These are phyloP conservation scores for Pseudonitzschia delicatissima DNA, from an alignment of 108 stramenopile genomes.

Conservation along the genomic window DNA sequence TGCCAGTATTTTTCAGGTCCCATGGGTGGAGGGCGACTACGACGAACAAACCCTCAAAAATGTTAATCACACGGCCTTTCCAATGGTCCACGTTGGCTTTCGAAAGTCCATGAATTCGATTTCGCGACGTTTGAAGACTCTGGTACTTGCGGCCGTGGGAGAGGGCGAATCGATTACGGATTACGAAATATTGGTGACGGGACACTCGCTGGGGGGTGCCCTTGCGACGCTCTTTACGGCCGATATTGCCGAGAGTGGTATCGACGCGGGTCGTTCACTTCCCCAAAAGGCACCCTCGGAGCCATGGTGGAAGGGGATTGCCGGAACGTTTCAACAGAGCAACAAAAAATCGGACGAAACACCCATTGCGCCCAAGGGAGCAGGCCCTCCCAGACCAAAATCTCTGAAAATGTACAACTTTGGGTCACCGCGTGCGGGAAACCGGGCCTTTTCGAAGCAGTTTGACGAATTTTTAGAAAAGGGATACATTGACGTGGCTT, in stretches of 20 bases:
- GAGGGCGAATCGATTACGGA: slow-evolving; percentile 56
- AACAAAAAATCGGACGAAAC: slow-evolving; percentile 13
- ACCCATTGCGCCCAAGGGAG: neutral
- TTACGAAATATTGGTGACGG: slow-evolving; percentile 79
- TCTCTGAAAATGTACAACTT: slow-evolving; percentile 76
- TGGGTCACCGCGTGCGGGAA: slow-evolving; percentile 83
- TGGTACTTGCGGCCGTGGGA: slow-evolving; percentile 58
- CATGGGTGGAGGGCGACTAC: slow-evolving; percentile 83
- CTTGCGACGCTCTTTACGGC: slow-evolving; percentile 72
- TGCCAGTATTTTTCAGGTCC: slow-evolving; percentile 65
- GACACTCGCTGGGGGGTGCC: slow-evolving; percentile 81
- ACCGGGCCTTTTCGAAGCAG: slow-evolving; percentile 54
- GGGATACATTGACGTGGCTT: slow-evolving; percentile 61
- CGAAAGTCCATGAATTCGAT: slow-evolving; percentile 72
- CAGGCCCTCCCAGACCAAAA: slow-evolving; percentile 64
- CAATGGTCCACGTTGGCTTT: slow-evolving; percentile 76
- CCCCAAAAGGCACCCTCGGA: slow-evolving; percentile 67
- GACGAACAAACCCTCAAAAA: slow-evolving; percentile 26
- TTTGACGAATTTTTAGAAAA: slow-evolving; percentile 60
- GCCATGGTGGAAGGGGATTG: slow-evolving; percentile 77
- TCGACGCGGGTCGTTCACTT: slow-evolving; percentile 73
- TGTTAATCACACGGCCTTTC: slow-evolving; percentile 9
- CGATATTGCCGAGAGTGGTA: slow-evolving; percentile 77
- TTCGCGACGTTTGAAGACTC: slow-evolving; percentile 75
- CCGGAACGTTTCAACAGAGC: slow-evolving; percentile 52